phyloP scores from a whole-genome alignment of 768 basidiomycete genomes.

The Cytidiella melzeri region DNA sequence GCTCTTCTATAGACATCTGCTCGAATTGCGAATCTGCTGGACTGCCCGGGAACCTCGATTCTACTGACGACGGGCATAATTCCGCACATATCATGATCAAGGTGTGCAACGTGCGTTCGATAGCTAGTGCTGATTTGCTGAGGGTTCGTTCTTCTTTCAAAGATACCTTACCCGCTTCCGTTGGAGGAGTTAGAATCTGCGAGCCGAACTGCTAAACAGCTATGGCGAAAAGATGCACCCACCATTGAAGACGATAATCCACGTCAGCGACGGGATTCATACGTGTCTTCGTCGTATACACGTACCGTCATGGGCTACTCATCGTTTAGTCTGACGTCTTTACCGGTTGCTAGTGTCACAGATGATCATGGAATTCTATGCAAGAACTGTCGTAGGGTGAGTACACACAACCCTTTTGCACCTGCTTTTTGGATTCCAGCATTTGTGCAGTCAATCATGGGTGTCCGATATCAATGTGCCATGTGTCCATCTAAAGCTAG shows the following conservation, averaged over 20 bases:
- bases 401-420: constrained; percentile 12
- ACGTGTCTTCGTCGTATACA: constrained; percentile 58
- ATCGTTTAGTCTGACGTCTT: not conserved
- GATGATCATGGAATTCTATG: constrained; percentile 58
- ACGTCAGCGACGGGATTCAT: constrained; percentile 48
- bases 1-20: constrained; percentile 80
- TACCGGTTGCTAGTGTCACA: constrained; percentile 11
- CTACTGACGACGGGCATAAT: constrained; percentile 68
- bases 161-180: constrained; percentile 86
- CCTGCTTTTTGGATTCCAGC: not conserved
- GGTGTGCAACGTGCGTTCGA: too few species aligned
- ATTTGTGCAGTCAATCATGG: constrained; percentile 55
- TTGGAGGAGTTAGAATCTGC: constrained; percentile 68
- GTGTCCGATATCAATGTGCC: constrained; percentile 84
- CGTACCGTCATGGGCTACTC: constrained; percentile 47
- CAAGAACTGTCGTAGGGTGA: constrained; percentile 53
- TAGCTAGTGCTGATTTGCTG: too few species aligned
- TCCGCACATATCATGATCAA: constrained; percentile 94
- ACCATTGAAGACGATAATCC: constrained; percentile 33
- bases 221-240: constrained; percentile 77
- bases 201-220: constrained; percentile 63
- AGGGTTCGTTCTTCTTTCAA: not conserved
- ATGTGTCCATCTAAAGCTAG: constrained; percentile 74
- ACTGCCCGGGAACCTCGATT: constrained; percentile 75
- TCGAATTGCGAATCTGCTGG: constrained; percentile 84